Evolutionary conservation across 2,329 filamentous ascomycete genomes (phyloP).

Genomic region (Pyrenophora seminiperda): DNA sequence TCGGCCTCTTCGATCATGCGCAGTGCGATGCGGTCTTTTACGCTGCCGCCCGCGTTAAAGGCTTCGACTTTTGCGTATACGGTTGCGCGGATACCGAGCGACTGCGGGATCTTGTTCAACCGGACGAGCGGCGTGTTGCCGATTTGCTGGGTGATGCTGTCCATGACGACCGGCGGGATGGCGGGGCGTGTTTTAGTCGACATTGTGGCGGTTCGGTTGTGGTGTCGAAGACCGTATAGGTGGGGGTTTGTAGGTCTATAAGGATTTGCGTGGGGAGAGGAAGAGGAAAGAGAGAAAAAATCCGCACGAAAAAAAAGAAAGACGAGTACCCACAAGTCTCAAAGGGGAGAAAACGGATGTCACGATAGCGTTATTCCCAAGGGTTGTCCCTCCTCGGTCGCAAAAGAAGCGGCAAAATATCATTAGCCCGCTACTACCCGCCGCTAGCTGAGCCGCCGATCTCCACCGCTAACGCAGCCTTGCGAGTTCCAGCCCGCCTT

Average conservation of each 20-base stretch:
- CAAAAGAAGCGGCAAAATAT: slow-evolving; percentile 21
- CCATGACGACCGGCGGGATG: slow-evolving; percentile 61
- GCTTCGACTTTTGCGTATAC: slow-evolving; percentile 92
- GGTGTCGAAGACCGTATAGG: not conserved
- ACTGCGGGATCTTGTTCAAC: slow-evolving; percentile 90
- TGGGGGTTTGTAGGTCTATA: not conserved
- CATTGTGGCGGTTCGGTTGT: slow-evolving; percentile 43
- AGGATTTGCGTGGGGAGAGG: not conserved
- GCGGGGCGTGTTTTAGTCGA: slow-evolving; percentile 56
- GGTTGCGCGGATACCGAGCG: slow-evolving; percentile 83
- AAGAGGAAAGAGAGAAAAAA: not conserved
- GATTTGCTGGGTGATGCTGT: slow-evolving; percentile 82
- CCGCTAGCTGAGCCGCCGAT: slow-evolving; percentile 2
- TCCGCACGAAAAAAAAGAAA: slow-evolving; percentile 1
- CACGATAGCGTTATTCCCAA: not conserved
- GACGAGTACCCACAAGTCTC: slow-evolving; percentile 7
- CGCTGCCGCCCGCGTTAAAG: slow-evolving; percentile 91
- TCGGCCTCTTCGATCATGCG: slow-evolving; percentile 98
- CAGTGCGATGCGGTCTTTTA: slow-evolving; percentile 93
- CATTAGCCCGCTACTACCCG: slow-evolving; percentile 27
- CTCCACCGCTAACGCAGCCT: slow-evolving; percentile 15
- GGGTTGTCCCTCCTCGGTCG: slow-evolving; percentile 16
- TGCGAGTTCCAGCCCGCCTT: slow-evolving; percentile 2
- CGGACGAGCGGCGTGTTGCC: slow-evolving; percentile 95
- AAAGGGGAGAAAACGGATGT: slow-evolving; percentile 1